Conservation (phyloP, 2,329 filamentous ascomycete genomes). For the Fusarium aywerte region DNA sequence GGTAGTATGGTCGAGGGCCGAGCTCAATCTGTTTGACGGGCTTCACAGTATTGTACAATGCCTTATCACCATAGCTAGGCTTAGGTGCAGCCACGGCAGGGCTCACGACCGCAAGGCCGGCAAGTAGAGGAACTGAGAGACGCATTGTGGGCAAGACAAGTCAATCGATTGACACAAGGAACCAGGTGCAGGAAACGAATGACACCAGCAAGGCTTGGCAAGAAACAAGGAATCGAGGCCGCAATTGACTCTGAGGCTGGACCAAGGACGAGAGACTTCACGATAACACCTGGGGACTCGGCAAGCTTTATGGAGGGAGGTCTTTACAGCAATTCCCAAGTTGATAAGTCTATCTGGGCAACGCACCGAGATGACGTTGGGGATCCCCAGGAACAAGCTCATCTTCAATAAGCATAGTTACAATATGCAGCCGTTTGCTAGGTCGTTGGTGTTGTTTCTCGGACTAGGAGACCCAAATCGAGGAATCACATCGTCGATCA, state of each 20-base stretch:
- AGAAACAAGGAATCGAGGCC: slow-evolving; percentile 10
- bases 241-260: slow-evolving; percentile 30
- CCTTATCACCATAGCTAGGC: slow-evolving; percentile 24
- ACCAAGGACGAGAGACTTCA: background rate
- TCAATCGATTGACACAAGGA: slow-evolving; percentile 20
- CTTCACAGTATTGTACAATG: slow-evolving; percentile 51
- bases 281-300: slow-evolving; percentile 8
- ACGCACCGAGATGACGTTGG: slow-evolving; percentile 25
- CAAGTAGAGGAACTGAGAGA: slow-evolving; percentile 46
- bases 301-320: slow-evolving; percentile 35
- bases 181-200: background rate
- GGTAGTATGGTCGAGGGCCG: slow-evolving; percentile 72
- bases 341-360: slow-evolving; percentile 35
- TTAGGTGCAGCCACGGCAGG: slow-evolving; percentile 46
- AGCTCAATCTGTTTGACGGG: slow-evolving; percentile 64
- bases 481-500: slow-evolving; percentile 35
- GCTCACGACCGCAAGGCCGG: slow-evolving; percentile 47
- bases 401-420: slow-evolving; percentile 20
- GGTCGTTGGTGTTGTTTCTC: slow-evolving; percentile 33
- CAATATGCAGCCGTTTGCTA: slow-evolving; percentile 15
- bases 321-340: slow-evolving; percentile 20
- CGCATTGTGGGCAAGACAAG: slow-evolving; percentile 46
- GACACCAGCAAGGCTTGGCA: slow-evolving; percentile 8
- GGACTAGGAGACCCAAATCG: slow-evolving; percentile 28
- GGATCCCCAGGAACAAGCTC: slow-evolving; percentile 21